Evolutionary conservation across 2,329 filamentous ascomycete species (phyloP), one percentile per base, ranked within the genome.

Genomic region (Aspergillus fumigatus): DNA sequence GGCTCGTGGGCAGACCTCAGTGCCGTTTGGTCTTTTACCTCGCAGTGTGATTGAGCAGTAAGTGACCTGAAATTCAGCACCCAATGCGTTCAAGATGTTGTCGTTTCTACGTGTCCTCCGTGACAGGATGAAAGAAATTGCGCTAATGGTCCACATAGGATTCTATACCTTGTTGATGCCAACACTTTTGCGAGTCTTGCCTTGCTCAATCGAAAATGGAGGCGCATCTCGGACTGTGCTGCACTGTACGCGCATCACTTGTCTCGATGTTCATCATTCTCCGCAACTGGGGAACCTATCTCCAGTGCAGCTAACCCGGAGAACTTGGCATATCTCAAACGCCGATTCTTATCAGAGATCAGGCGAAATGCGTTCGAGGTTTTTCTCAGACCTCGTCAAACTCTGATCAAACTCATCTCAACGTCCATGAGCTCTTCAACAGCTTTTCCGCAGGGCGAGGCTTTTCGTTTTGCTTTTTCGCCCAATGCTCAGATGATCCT

Each of bases 361-460:
- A 89, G 90, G 73, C 83, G 88, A 56, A 90, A 90, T 73, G 79
- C 91, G 50, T 93, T 92, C 70, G 85, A 90, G 63, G 84, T 87
- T 38, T 92, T 90, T 69, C 71, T 91, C 52, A 83, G 88, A 19
- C 89, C 90, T 3, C 82, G 75, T 57, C 81, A 83, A 66, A 92
- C 88, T 5, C 79, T 89, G 48, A 83, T 96, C 66, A 92, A 88
- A 68, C 79, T 96, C 52, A 86, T 95, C 11, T 94, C 90, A 40
- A 90, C 88, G 51, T 92, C 89, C 5, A 90, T 90, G 63, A 93
- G 89, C 69, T 92, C 90, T 0, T 91, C 89, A 1, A 90, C 90
- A 23, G 83, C 83, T 2, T 88, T 88, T 59, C 91, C 90, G 1
- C 88, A 88, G 35, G 89, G 90, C 32, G 91, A 96, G 72, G 90